A percentile compares a stretch with the other conserved stretches of the same genome.
Conservation (phyloP, 2,329 filamentous ascomycete species). For the Pezicula neosporulosa region DNA sequence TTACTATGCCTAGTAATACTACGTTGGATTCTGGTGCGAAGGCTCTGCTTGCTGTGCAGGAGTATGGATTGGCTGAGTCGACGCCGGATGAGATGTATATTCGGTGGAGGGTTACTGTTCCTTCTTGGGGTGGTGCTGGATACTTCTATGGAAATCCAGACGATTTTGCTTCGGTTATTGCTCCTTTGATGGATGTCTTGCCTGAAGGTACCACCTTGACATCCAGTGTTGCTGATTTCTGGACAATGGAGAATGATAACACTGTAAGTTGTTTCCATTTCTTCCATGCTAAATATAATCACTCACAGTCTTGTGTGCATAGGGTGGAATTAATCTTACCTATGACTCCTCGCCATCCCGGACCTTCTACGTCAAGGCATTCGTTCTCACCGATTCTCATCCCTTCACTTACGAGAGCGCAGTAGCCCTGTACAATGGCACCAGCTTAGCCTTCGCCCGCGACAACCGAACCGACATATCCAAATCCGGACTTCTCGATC, state of each 20-base stretch:
- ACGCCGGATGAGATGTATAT: conserved; percentile 12
- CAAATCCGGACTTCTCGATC: conserved; percentile 7
- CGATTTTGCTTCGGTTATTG: conserved; percentile 4
- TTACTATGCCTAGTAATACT: background rate
- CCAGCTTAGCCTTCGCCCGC: conserved; percentile 2
- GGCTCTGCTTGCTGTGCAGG: conserved; percentile 5
- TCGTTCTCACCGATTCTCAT: conserved; percentile 5
- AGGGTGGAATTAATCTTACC: conserved; percentile 4
- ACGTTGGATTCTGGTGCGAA: background rate
- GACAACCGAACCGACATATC: conserved; percentile 7
- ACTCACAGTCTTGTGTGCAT: background rate
- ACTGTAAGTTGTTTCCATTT: background rate
- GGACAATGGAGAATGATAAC: conserved; percentile 3
- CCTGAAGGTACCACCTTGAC: conserved; percentile 3
- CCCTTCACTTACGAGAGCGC: conserved; percentile 9
- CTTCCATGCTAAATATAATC: background rate
- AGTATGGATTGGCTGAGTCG: conserved; percentile 7
- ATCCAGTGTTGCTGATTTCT: conserved; percentile 7
- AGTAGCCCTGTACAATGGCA: conserved; percentile 4
- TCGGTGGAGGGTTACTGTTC: conserved; percentile 2
- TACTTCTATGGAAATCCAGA: conserved; percentile 11
- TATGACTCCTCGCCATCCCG: conserved; percentile 1
- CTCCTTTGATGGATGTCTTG: conserved; percentile 7
- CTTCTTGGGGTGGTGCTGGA: conserved; percentile 5
- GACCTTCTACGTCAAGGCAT: conserved; percentile 7